Percentiles rank a stretch among this genome's conserved stretches.
Conservation (phyloP, 495 filamentous ascomycete genomes). For the Halenospora varia region DNA sequence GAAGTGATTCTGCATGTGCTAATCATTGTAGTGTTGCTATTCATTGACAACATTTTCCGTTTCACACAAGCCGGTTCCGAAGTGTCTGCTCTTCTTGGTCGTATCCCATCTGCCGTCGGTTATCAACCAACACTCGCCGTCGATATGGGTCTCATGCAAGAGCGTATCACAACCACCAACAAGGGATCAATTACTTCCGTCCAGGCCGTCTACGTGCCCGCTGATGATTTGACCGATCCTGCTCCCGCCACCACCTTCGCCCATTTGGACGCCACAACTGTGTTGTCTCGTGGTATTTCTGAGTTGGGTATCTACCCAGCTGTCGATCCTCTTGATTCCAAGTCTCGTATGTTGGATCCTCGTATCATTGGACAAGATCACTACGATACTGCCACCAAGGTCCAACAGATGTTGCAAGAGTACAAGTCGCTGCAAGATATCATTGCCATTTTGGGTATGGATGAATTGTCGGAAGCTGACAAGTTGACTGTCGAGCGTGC, state of each 20-base stretch:
- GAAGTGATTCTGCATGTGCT: slow-evolving; percentile 13
- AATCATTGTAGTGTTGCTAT: slow-evolving; percentile 71
- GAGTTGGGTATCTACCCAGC: slow-evolving; percentile 99
- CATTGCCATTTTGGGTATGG: slow-evolving; percentile 98
- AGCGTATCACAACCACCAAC: slow-evolving; percentile 99
- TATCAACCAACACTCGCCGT: slow-evolving; percentile 99
- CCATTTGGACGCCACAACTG: slow-evolving; percentile 99
- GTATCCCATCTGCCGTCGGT: slow-evolving; percentile 99
- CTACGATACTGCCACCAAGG: slow-evolving; percentile 88
- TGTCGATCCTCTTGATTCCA: slow-evolving; percentile 99
- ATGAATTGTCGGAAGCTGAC: slow-evolving; percentile 96
- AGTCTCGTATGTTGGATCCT: slow-evolving; percentile 99
- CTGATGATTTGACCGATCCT: slow-evolving; percentile 99
- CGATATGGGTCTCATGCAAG: slow-evolving; percentile 99
- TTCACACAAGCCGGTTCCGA: slow-evolving; percentile 99
- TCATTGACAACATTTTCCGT: slow-evolving; percentile 99
- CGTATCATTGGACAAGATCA: slow-evolving; percentile 97
- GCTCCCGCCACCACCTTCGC: slow-evolving; percentile 99
- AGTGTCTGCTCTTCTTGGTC: slow-evolving; percentile 98
- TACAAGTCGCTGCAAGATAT: slow-evolving; percentile 99
- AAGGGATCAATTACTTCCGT: slow-evolving; percentile 99
- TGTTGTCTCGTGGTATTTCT: slow-evolving; percentile 99
- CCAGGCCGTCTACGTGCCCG: slow-evolving; percentile 99
- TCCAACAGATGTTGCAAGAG: slow-evolving; percentile 99
- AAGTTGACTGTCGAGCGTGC: slow-evolving; percentile 99